Base-by-base conservation (phyloP, 78 protist species). In the Planoprotostelium fungivorum region DNA sequence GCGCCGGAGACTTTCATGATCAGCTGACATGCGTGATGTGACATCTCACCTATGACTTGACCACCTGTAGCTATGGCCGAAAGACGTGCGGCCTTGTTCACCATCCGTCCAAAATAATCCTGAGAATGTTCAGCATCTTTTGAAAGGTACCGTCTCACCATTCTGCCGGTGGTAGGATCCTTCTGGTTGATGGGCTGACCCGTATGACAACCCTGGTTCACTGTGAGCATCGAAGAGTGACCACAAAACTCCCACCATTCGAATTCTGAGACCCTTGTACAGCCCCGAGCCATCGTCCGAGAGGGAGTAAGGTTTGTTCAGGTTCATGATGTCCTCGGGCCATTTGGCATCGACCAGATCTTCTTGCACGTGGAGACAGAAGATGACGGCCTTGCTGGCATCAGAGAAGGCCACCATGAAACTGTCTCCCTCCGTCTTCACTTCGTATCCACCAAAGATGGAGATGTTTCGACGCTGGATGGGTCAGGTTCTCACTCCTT, bases 381-480 rank as follows among this genome's bases (percentile, higher is more conserved):
- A 51, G 73, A 51, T 5, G 16, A 51, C 73, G 73, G 73, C 73
- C 16, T 51, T 51, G 73, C 16, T 5, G 73, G 73, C 73, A 16
- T 51, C 73, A 25, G 73, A 25, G 88, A 92, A 92, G 37, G 92
- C 93, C 35, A 88, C 36, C 92, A 92, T 89, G 73, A 92, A 89
- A 36, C 89, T 34, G 84, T 92, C 94, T 29, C 94, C 94, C 38
- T 89, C 90, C 16, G 92, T 92, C 36, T 92, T 92, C 38, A 92
- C 94, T 63, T 89, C 92, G 89, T 83, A 92, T 29, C 94, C 94
- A 36, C 36, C 25, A 9, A 10, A 36, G 34, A 86, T 37, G 35
- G 31, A 34, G 34, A 86, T 25, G 37, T 0, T 0, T n/a, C 37
- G 29, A 16, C 94, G 85, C 88, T 89, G 31, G 35, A 89, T 0